Evolutionary conservation across 306 rosid species (phyloP).

Genomic region (Arachis stenosperma): DNA sequence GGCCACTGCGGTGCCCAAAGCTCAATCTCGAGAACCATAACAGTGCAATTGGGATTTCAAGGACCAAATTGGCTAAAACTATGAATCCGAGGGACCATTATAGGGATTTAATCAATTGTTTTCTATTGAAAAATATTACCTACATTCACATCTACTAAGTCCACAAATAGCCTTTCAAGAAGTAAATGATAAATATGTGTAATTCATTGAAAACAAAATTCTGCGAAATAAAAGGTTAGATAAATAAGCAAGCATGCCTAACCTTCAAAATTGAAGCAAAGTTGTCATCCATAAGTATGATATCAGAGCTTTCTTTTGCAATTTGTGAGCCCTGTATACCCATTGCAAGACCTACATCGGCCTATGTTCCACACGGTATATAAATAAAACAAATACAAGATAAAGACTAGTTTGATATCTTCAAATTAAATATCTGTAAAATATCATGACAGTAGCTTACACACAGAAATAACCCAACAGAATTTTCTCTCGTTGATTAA

Average conservation of each 20-base stretch:
- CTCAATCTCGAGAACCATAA: too few species aligned
- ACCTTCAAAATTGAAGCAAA: slow-evolving; percentile 93
- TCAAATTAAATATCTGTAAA: neutral
- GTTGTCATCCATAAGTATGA: slow-evolving; percentile 89
- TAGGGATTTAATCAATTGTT: too few species aligned
- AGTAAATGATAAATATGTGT: slow-evolving; percentile 4
- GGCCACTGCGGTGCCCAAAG: too few species aligned
- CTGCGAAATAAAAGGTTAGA: neutral
- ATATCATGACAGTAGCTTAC: neutral
- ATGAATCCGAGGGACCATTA: too few species aligned
- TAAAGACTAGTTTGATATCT: slow-evolving; percentile 1
- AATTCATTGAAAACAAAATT: slow-evolving; percentile 16
- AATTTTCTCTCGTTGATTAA: neutral
- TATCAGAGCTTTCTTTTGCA: slow-evolving; percentile 95
- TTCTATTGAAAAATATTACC: neutral
- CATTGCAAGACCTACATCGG: slow-evolving; percentile 95
- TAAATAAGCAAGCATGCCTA: neutral
- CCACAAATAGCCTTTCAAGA: slow-evolving; percentile 27
- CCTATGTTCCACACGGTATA: slow-evolving; percentile 52
- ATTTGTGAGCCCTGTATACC: slow-evolving; percentile 91
- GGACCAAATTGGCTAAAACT: too few species aligned
- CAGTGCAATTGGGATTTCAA: too few species aligned
- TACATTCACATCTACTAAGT: slow-evolving; percentile 11
- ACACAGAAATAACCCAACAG: neutral
- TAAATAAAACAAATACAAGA: slow-evolving; percentile 31